phyloP scores from a whole-genome alignment of 805 yeast species.

The Metschnikowia colocasiae region DNA sequence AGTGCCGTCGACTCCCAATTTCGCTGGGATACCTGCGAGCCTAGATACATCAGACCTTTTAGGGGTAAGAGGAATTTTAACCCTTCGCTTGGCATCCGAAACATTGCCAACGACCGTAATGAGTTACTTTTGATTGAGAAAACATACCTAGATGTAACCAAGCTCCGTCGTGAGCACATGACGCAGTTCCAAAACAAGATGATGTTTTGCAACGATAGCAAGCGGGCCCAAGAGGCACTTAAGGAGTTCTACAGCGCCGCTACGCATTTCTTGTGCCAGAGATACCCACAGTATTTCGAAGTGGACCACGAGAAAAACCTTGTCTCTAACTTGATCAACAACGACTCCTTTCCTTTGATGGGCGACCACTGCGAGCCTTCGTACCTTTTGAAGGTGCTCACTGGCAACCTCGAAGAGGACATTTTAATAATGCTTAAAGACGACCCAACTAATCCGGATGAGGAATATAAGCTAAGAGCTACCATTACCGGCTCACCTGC shows the following conservation, averaged over 20 bases:
- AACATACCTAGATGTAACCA: constrained; percentile 48
- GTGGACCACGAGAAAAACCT: constrained; percentile 20
- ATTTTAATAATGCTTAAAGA: constrained; percentile 50
- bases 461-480: constrained; percentile 58
- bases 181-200: constrained; percentile 24
- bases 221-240: constrained; percentile 31
- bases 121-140: constrained; percentile 63
- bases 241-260: constrained; percentile 48
- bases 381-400: constrained; percentile 23
- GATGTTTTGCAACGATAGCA: constrained; percentile 22
- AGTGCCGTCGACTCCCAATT: constrained; percentile 12
- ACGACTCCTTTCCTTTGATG: constrained; percentile 34
- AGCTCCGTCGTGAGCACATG: constrained; percentile 34
- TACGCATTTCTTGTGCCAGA: constrained; percentile 34
- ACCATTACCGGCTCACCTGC: constrained; percentile 63
- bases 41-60: constrained; percentile 37
- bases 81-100: constrained; percentile 33
- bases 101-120: constrained; percentile 33
- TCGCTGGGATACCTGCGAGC: constrained; percentile 42
- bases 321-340: constrained; percentile 39
- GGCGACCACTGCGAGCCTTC: constrained; percentile 14
- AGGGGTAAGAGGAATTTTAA: constrained; percentile 34
- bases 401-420: constrained; percentile 58
- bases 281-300: constrained; percentile 55
- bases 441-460: constrained; percentile 34